Evolutionary conservation across 1,139 yeast genomes (phyloP).

Genomic region (Candida pseudocylindracea): DNA sequence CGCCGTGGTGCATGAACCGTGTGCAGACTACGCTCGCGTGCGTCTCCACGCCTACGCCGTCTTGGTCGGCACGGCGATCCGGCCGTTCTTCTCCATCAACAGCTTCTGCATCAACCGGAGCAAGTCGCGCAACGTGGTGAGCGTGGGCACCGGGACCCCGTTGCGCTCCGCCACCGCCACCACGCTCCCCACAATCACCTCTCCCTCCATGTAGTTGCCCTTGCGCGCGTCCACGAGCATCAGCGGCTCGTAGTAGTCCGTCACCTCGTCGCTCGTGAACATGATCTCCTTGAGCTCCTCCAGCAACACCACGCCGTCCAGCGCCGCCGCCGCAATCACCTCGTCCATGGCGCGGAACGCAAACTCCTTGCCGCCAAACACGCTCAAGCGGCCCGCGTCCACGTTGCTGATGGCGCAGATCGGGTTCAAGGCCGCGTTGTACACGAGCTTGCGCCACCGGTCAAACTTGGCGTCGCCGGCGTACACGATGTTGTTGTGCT

Average conservation of each 20-base stretch:
- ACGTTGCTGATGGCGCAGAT: constrained; percentile 24
- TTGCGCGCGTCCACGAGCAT: constrained; percentile 55
- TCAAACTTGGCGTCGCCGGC: constrained; percentile 27
- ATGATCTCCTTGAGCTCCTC: constrained; percentile 20
- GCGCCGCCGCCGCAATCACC: constrained; percentile 33
- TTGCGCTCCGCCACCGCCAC: constrained; percentile 31
- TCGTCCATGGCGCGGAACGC: constrained; percentile 40
- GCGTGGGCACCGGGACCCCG: constrained; percentile 33
- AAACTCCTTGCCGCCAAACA: constrained; percentile 25
- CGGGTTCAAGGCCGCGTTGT: constrained; percentile 48
- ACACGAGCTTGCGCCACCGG: constrained; percentile 55
- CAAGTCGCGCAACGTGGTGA: constrained; percentile 31
- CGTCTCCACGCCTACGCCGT: too few species aligned
- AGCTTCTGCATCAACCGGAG: constrained; percentile 27
- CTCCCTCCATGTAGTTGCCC: constrained; percentile 49
- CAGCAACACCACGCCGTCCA: constrained; percentile 33
- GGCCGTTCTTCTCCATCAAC: constrained; percentile 2
- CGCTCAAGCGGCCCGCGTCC: constrained; percentile 37
- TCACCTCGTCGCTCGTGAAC: constrained; percentile 17
- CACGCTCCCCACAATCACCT: constrained; percentile 54
- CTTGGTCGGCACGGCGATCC: neutral
- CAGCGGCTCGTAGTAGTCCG: constrained; percentile 49
- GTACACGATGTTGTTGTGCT: constrained; percentile 15
- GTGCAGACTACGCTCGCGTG: too few species aligned
- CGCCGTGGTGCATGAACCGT: too few species aligned